phyloP scores from a whole-genome alignment of 164 flowering plant genomes.

The Berberis vulgaris region DNA sequence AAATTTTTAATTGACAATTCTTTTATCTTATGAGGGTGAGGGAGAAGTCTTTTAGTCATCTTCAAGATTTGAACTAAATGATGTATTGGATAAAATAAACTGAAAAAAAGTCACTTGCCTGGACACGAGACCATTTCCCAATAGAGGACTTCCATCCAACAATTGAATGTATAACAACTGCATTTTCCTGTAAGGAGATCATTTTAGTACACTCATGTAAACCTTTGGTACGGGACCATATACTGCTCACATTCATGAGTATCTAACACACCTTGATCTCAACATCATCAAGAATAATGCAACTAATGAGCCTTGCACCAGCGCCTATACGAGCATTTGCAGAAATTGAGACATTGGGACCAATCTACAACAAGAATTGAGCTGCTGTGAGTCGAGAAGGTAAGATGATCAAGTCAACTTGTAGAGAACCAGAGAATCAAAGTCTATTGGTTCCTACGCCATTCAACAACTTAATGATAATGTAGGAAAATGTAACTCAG shows the following conservation, averaged over 20 bases:
- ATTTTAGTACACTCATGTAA: constrained; percentile 6
- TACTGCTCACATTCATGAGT: constrained; percentile 6
- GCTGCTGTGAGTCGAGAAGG: constrained; percentile 1
- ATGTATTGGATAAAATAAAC: background rate
- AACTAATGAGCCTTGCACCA: constrained; percentile 83
- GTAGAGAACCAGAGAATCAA: background rate
- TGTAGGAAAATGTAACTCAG: no score
- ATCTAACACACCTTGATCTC: constrained; percentile 61
- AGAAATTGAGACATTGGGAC: constrained; percentile 95
- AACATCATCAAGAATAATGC: constrained; percentile 93
- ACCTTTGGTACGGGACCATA: background rate
- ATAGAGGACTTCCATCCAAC: constrained; percentile 98
- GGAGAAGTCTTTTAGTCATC: background rate
- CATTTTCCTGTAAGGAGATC: constrained; percentile 66
- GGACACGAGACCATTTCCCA: constrained; percentile 96
- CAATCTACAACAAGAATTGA: constrained; percentile 48
- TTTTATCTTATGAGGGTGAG: no score
- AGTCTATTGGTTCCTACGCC: no score
- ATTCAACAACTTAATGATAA: no score
- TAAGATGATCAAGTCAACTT: background rate
- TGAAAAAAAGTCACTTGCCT: constrained; percentile 37
- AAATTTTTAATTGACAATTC: background rate
- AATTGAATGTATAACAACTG: constrained; percentile 77
- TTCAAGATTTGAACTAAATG: background rate
- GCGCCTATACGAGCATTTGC: constrained; percentile 95